Evolutionary conservation across 768 basidiomycete species (phyloP), one percentile per base, ranked within the genome.

Genomic region (Podaxis sp.): DNA sequence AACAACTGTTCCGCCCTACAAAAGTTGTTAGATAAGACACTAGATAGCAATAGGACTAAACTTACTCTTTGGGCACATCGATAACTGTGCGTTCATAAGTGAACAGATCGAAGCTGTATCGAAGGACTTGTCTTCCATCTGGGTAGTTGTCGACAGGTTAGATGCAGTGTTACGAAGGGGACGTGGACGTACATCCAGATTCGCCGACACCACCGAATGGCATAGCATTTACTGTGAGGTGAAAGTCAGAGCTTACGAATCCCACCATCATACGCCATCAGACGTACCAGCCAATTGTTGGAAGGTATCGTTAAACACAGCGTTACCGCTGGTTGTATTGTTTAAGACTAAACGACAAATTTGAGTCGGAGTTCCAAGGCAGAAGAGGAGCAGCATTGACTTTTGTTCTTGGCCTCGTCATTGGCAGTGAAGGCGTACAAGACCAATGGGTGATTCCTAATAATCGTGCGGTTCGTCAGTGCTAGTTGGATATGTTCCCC

Each of bases 391-490:
- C 24, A 2, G 22, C 11, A 70, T 77, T 37, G 46, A 83, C 84
- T 68, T 41, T 70, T 74, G 10, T 74, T 66, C 62, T 83, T 84
- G 0, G 71, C 65, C 4, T 71, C 70, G 0, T 77, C 72, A 49
- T 81, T 74, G 15, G 85, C 80, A 0, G 84, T 86, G 71, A 91
- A 93, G 0, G 77, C 78, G 65, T 91, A 91, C 24, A 90, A 46
- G 2, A 84, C 84, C 4, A 91, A 78, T 1, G 90, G 84, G 61
- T 83, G 78, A 40, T 82, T 79, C 20, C 87, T 88, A 56, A 6
- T 22, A 7, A 17, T 46, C 15, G 6, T 22, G 6, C 37, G 15
- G 4, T 11, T 7, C 7, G 15, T 40, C 38, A 46, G 24, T 7
- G 22, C 10, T 30, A 12, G 44, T 20, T 15, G 8, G 44, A 50